Conservation (phyloP, 371 early-diverging fungal species). For the Apophysomyces ossiformis region DNA sequence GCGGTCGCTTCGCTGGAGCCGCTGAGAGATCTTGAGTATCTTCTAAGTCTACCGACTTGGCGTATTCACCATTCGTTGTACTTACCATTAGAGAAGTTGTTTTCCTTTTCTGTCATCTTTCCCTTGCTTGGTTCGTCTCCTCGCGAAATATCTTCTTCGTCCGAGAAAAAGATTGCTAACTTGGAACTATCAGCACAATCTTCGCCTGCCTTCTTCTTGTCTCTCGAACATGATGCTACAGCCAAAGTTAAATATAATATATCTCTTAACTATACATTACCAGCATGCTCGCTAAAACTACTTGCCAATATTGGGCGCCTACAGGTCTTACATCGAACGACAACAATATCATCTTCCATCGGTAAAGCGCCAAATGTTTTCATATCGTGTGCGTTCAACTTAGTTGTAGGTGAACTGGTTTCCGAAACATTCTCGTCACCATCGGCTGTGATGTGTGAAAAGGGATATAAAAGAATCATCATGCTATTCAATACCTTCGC, state of each 20-base stretch:
- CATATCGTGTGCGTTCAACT: conserved; percentile 35
- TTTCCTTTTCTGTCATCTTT: conserved; percentile 14
- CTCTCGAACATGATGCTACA: conserved; percentile 20
- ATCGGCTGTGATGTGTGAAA: conserved; percentile 5
- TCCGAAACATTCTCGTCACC: conserved; percentile 25
- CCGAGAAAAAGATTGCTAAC: conserved; percentile 24
- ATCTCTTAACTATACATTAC: conserved; percentile 20
- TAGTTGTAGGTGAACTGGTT: conserved; percentile 31
- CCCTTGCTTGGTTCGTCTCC: conserved; percentile 15
- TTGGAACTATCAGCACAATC: conserved; percentile 16
- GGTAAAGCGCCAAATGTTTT: conserved; percentile 48
- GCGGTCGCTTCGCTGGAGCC: conserved; percentile 25
- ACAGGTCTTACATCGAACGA: conserved; percentile 47
- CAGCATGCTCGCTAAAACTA: conserved; percentile 43
- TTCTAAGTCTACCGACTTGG: not conserved
- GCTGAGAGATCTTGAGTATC: conserved; percentile 18
- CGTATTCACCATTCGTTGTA: not conserved
- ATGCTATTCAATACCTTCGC: conserved; percentile 15
- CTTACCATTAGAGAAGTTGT: conserved; percentile 13
- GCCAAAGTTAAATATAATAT: not conserved
- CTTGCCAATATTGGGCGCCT: conserved; percentile 42
- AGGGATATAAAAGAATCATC: not conserved
- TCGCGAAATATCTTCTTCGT: conserved; percentile 34
- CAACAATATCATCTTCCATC: conserved; percentile 48
- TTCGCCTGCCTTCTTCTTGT: conserved; percentile 17